Base-by-base conservation (phyloP, 495 filamentous ascomycete genomes). In the Jackrogersella multiformis region DNA sequence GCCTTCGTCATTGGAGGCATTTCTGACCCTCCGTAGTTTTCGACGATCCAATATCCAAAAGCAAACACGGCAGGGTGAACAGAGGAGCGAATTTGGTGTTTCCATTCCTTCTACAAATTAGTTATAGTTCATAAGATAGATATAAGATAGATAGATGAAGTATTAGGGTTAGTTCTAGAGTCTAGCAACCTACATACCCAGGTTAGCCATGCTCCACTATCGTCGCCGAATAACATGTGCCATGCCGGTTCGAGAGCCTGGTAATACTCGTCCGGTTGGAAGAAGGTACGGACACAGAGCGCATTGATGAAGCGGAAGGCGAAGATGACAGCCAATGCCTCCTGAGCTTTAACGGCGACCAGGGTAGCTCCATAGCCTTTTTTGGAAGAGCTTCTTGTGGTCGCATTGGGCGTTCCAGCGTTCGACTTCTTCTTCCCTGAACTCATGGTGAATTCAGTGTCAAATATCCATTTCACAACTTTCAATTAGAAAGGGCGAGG, bases 251-350 rank as follows among this genome's bases (percentile, higher is more conserved):
- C 95, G 9, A 99, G 84, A 5, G 93, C 91, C 73, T 99, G 95
- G 68, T 93, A 99, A 81, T 91, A 98, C 76, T 99, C 95, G 80
- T 99, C 95, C n/a, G 95, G 95, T 76, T 99, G 95, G 80, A 99
- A 99, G 76, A 97, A 99, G n/a, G 95, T 98, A 49, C 87, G 83
- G 36, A 96, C 81, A 49, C 81, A 86, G 57, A 97, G 80, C n/a
- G 93, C 88, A 78, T 98, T 97, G 74, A 92, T 72, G 51, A 96
- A 84, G 55, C 95, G 92, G 48, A 97, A 84, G 10, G 85, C 85
- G 57, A 97, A 69, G 18, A 97, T 86, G 38, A 87, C 81, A 38
- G 86, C 78, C 51, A 91, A 80, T 56, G 89, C 77, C 45, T 86
- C 83, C n/a, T 54, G 39, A 32, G 72, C 60, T 61, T 76, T 74